Evolutionary conservation across 371 early-diverging fungal species (phyloP).

Genomic region (Nematocida ausubeli): DNA sequence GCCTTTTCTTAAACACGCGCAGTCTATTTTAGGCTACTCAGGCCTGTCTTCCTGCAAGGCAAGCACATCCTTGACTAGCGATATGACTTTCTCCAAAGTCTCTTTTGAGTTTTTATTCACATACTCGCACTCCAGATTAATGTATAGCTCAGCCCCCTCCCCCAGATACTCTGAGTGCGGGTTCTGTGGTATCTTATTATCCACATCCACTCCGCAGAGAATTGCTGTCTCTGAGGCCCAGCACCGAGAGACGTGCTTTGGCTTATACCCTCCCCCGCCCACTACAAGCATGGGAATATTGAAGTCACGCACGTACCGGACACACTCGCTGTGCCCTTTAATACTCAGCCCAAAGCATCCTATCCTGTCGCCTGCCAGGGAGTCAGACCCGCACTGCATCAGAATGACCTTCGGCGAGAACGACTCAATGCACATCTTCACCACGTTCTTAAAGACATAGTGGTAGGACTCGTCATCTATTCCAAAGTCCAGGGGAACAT

Average conservation of each 20-base stretch:
- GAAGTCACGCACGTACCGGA: conserved; percentile 82
- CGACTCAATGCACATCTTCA: conserved; percentile 77
- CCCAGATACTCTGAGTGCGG: conserved; percentile 66
- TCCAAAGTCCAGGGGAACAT: conserved; percentile 90
- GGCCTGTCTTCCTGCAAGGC: background rate
- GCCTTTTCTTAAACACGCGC: too few species aligned
- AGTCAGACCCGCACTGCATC: conserved; percentile 98
- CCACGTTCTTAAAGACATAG: conserved; percentile 77
- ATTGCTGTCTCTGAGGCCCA: conserved; percentile 73
- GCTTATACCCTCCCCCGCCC: conserved; percentile 98
- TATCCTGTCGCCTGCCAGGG: conserved; percentile 90
- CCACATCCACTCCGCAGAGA: conserved; percentile 63
- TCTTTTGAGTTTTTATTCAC: conserved; percentile 44
- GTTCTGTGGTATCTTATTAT: conserved; percentile 63
- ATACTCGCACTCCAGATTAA: conserved; percentile 43
- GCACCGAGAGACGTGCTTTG: conserved; percentile 87
- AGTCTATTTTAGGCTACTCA: too few species aligned
- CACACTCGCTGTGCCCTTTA: conserved; percentile 78
- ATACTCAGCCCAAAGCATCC: conserved; percentile 91
- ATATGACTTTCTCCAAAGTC: conserved; percentile 25
- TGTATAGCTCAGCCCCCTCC: conserved; percentile 49
- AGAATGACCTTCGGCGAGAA: conserved; percentile 89
- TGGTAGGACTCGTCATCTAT: conserved; percentile 87
- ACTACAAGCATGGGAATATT: conserved; percentile 84
- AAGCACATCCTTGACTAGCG: conserved; percentile 21